Conservation (phyloP, 345 rosid species). For the Sisymbrium altissimum region DNA sequence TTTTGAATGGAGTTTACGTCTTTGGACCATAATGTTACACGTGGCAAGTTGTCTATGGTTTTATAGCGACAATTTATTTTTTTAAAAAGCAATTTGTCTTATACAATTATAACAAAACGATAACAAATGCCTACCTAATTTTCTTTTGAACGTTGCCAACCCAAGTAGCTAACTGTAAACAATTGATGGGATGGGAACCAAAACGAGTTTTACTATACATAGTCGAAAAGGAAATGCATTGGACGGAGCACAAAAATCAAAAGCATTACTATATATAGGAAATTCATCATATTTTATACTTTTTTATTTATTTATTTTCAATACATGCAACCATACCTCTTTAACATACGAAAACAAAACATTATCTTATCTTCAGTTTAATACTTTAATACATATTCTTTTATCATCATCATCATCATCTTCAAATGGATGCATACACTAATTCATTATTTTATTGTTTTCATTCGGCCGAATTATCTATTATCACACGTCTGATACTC, state of each 20-base stretch:
- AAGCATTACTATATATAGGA: background rate
- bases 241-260: background rate
- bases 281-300: background rate
- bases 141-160: background rate
- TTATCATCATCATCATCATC: no score
- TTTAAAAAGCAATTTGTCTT: background rate
- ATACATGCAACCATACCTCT: background rate
- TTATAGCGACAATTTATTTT: background rate
- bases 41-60: background rate
- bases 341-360: background rate
- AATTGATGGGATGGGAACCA: background rate
- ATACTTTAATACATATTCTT: no score
- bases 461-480: background rate
- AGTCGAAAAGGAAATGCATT: background rate
- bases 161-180: background rate
- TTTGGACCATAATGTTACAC: background rate
- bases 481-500: background rate
- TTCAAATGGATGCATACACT: background rate
- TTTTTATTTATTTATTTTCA: background rate
- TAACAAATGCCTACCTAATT: background rate
- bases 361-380: conserved; percentile 21
- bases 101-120: background rate
- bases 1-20: background rate
- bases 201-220: background rate
- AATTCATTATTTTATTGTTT: background rate